phyloP scores from a whole-genome alignment of 352 stramenopile species.

The Globisporangium rhizosaccharum region DNA sequence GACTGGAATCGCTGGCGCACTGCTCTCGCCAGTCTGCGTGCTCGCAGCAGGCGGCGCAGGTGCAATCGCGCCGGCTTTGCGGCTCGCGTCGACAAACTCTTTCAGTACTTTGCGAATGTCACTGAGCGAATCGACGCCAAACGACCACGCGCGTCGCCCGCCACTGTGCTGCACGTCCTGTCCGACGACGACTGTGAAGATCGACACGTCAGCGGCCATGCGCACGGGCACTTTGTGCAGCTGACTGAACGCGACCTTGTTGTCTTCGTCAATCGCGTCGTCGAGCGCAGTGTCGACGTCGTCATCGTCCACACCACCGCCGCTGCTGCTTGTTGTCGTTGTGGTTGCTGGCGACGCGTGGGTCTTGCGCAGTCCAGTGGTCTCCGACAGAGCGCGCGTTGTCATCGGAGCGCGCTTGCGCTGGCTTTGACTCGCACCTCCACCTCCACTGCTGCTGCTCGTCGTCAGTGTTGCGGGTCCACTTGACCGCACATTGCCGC shows the following conservation, averaged over 20 bases:
- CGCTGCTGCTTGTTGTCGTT: constrained; percentile 9
- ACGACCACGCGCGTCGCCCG: constrained; percentile 44
- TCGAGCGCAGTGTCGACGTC: constrained; percentile 28
- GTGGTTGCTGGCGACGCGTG: constrained; percentile 1
- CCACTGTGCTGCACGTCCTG: constrained; percentile 64
- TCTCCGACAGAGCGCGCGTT: constrained; percentile 2
- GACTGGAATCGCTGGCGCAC: too few species aligned
- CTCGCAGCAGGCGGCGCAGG: background rate
- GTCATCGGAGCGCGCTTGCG: too few species aligned
- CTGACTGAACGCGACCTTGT: constrained; percentile 72
- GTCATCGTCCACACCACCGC: constrained; percentile 29
- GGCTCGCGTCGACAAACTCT: constrained; percentile 60
- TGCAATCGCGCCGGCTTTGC: constrained; percentile 20
- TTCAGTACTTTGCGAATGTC: constrained; percentile 69
- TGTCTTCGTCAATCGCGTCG: constrained; percentile 55
- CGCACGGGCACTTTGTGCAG: constrained; percentile 71
- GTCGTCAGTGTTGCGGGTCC: too few species aligned
- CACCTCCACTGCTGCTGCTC: too few species aligned
- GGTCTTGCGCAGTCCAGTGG: constrained; percentile 9
- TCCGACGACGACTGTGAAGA: constrained; percentile 66
- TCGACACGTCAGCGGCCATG: constrained; percentile 56
- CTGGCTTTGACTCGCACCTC: background rate
- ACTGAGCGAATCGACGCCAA: constrained; percentile 58
- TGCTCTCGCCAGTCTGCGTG: background rate
- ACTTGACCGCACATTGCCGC: too few species aligned